Base-by-base conservation (phyloP, 2,329 filamentous ascomycete species). In the Diaporthe aspalathi region DNA sequence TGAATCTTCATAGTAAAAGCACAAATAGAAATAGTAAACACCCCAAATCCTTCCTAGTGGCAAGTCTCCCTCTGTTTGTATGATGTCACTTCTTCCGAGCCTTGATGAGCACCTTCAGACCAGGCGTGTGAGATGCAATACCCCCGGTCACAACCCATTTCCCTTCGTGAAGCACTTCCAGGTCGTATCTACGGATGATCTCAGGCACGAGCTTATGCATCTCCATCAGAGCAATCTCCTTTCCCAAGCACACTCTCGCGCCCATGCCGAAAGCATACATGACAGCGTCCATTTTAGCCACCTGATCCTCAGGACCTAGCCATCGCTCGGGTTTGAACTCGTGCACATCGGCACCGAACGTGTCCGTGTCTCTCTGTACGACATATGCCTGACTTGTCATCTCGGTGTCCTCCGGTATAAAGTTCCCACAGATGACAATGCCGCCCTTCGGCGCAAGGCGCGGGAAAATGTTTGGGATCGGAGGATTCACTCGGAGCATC, bases 171-270 rank as follows among this genome's bases (percentile, higher is more conserved):
- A 63, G 43, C 14, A 63, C 14, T 32, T 63, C 60, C 8, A 63
- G 43, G 6, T 63, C 60, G 5, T 49, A 32, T 2, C 60, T 43
- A 24, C 43, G 60, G 29, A 63, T 49, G 27, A 90, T 67, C 62
- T 77, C 79, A n/a, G 82, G 81, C 8, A 83, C 77, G 66, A 83
- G 73, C 75, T 84, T 84, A 70, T 81, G 81, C 29, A 84, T 78
- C 76, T 84, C 82, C 73, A 84, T 74, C 72, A 82, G 70, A 65
- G 80, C 80, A 56, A 84, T 82, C 65, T 83, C 82, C 77, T 80
- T 82, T n/a, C 88, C 88, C 84, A 76, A 84, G 71, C 88, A 90
- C 0, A 86, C 87, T 74, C 87, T 78, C 1, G 85, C 81, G 0
- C 88, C 88, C 53, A 68, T 57, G 32, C 60, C 60, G 43, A 63